Conservation (phyloP, 208 protist species). For the Leishmania mexicana region DNA sequence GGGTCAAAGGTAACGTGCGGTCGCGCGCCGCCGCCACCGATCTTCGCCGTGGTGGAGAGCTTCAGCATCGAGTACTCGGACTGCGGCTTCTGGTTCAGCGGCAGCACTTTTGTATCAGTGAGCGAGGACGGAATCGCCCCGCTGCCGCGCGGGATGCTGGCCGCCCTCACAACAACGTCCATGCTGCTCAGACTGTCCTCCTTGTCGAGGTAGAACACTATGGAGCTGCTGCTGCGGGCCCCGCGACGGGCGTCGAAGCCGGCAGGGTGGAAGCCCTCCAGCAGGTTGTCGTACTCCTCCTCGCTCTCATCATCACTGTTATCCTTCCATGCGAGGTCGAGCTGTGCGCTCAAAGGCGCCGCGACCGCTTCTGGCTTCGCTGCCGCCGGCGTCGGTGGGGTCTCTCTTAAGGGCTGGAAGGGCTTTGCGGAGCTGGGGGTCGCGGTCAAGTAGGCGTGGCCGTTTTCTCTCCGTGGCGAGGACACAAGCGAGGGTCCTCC, state of each 20-base stretch:
- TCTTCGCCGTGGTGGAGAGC: not conserved
- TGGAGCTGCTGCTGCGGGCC: constrained; percentile 26
- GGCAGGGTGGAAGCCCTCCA: constrained; percentile 48
- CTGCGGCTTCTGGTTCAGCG: constrained; percentile 3
- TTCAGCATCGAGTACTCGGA: constrained; percentile 16
- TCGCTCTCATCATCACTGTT: constrained; percentile 25
- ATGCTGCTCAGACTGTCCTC: constrained; percentile 39
- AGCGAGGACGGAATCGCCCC: not conserved
- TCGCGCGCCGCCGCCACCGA: not conserved
- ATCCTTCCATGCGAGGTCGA: constrained; percentile 18
- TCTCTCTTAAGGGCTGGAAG: not conserved
- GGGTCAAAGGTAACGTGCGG: constrained; percentile 26
- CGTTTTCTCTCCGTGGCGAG: not conserved
- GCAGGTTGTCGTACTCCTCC: constrained; percentile 36
- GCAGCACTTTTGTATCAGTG: not conserved
- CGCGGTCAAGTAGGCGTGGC: not conserved
- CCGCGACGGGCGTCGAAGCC: constrained; percentile 36
- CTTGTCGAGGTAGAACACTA: constrained; percentile 43
- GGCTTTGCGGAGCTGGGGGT: not conserved
- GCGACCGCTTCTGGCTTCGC: not conserved
- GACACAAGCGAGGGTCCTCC: not conserved
- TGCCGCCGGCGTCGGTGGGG: not conserved
- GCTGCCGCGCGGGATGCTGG: not conserved
- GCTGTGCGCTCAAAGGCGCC: not conserved
- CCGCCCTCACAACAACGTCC: constrained; percentile 23